phyloP scores from a whole-genome alignment of 805 yeast species.

The Teunomyces atbi region DNA sequence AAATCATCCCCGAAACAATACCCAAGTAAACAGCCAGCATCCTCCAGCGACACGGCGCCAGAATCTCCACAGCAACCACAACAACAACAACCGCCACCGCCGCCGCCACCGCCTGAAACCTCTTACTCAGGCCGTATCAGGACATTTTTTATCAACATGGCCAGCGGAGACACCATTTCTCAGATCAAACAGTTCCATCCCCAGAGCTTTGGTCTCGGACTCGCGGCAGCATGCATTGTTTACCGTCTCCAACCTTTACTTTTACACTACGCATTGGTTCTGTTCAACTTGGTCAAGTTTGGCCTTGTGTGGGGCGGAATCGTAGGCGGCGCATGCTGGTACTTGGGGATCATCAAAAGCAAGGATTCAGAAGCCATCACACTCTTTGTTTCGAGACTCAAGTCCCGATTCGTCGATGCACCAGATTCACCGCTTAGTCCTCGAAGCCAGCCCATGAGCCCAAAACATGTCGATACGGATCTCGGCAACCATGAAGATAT shows the following conservation, averaged over 20 bases:
- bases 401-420: background rate
- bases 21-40: constrained; percentile 1
- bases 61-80: constrained; percentile 1
- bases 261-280: constrained; percentile 16
- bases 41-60: background rate
- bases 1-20: background rate
- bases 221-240: constrained; percentile 20
- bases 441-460: background rate
- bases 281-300: constrained; percentile 20
- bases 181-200: constrained; percentile 17
- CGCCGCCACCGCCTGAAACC: background rate
- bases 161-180: background rate
- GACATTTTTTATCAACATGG: background rate
- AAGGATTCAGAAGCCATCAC: constrained; percentile 11
- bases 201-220: constrained; percentile 30
- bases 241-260: constrained; percentile 22
- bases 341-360: constrained; percentile 25
- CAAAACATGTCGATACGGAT: background rate
- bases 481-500: background rate
- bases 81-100: no score
- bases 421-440: background rate
- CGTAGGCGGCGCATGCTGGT: constrained; percentile 26
- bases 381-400: constrained; percentile 5
- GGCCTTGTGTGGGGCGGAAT: constrained; percentile 24
- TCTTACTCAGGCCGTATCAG: background rate